Evolutionary conservation across 1,284 basidiomycete genomes (phyloP).

Genomic region (Exobasidium rhododendri): DNA sequence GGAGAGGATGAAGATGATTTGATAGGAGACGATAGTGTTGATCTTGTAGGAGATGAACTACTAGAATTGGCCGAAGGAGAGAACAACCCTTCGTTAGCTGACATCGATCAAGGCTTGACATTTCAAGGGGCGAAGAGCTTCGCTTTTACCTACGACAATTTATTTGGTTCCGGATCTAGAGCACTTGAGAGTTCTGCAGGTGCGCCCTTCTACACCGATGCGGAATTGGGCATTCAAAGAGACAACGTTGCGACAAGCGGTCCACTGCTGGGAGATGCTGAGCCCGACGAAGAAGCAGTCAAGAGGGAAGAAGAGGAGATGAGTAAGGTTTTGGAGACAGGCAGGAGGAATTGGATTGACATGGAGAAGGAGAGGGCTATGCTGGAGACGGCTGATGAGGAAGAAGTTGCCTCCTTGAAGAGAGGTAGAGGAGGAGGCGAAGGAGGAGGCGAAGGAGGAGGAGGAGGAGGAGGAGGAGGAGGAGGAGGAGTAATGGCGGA

Average conservation of each 20-base stretch:
- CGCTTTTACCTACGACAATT: conserved; percentile 11
- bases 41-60: conserved; percentile 31
- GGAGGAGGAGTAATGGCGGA: neutral
- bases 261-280: neutral
- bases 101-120: conserved; percentile 6
- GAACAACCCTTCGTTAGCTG: conserved; percentile 4
- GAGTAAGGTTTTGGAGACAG: conserved; percentile 18
- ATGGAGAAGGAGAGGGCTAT: conserved; percentile 25
- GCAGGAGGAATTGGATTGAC: conserved; percentile 26
- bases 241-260: conserved; percentile 1
- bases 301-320: conserved; percentile 22
- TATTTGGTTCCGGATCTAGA: neutral
- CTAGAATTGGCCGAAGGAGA: conserved; percentile 33
- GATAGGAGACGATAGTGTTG: conserved; percentile 5
- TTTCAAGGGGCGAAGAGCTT: neutral
- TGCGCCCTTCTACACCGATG: conserved; percentile 8
- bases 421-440: neutral
- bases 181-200: neutral
- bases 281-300: conserved; percentile 24
- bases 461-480: no score
- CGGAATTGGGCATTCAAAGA: conserved; percentile 34
- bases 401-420: conserved; percentile 15
- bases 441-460: neutral
- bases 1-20: conserved; percentile 14
- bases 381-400: conserved; percentile 15